Percentiles rank a stretch among this genome's conserved stretches.
These are phyloP conservation scores for Aspergillus affinis DNA, from an alignment of 495 filamentous ascomycete species.

Conservation along the genomic window DNA sequence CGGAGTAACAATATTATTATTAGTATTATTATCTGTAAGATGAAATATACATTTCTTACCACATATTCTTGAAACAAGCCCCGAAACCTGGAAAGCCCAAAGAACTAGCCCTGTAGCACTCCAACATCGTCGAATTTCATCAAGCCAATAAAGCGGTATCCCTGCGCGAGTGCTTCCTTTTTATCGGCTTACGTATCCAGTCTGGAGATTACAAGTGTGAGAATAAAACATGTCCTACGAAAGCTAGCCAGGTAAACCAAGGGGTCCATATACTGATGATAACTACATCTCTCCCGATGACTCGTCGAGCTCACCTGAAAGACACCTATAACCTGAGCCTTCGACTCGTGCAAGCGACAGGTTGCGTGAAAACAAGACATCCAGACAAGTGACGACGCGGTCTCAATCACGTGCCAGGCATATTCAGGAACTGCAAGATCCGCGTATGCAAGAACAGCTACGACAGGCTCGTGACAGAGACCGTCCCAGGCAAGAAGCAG, in stretches of 20 bases:
- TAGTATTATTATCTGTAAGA: background rate
- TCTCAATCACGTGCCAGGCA: background rate
- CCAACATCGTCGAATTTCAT: background rate
- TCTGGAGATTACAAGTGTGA: background rate
- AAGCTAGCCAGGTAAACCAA: background rate
- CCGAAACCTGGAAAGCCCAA: background rate
- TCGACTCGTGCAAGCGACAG: background rate
- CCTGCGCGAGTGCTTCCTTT: slow-evolving; percentile 1
- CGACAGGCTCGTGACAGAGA: background rate
- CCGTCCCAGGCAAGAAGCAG: background rate
- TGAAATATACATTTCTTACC: background rate
- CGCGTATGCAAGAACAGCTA: background rate
- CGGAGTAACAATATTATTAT: too few relatives aligned
- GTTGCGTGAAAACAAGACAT: background rate
- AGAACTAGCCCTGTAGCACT: background rate
- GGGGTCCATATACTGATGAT: background rate
- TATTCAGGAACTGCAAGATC: background rate
- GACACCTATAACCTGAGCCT: background rate
- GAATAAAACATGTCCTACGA: background rate
- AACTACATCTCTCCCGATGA: background rate
- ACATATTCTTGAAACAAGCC: slow-evolving; percentile 1
- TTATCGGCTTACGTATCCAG: background rate
- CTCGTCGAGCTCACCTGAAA: background rate
- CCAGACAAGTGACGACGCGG: background rate
- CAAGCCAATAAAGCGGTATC: background rate